A percentile compares a stretch with the other conserved stretches of the same genome.
Conservation (phyloP, 345 rosid species). For the Theobroma cacao region DNA sequence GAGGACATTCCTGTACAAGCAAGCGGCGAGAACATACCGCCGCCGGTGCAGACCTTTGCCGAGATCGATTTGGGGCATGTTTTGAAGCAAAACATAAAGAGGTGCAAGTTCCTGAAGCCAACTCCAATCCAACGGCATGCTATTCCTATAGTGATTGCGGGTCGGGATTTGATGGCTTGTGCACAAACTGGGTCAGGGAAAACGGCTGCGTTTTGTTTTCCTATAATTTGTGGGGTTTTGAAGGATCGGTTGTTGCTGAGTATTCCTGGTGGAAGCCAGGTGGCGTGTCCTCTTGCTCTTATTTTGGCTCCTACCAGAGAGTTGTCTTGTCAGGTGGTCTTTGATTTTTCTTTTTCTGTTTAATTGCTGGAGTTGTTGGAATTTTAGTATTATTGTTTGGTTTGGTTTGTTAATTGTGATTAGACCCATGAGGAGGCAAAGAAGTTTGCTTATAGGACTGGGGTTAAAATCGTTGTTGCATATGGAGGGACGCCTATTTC, state of each 20-base stretch:
- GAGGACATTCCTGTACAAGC: constrained; percentile 97
- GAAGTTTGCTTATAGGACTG: constrained; percentile 88
- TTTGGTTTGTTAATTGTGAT: constrained; percentile 8
- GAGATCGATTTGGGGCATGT: constrained; percentile 90
- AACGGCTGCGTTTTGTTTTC: constrained; percentile 98
- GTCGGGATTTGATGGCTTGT: constrained; percentile 98
- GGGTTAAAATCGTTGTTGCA: constrained; percentile 89
- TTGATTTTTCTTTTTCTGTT: constrained; percentile 27
- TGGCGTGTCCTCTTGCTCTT: constrained; percentile 78
- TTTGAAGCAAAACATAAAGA: constrained; percentile 64
- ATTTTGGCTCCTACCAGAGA: constrained; percentile 97
- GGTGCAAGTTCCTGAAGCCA: constrained; percentile 95
- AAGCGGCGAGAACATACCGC: constrained; percentile 88
- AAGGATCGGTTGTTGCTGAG: constrained; percentile 52
- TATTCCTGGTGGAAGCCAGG: constrained; percentile 69
- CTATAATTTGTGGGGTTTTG: constrained; percentile 84
- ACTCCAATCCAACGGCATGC: constrained; percentile 95
- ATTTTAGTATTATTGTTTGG: not conserved
- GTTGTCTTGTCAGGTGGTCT: constrained; percentile 83
- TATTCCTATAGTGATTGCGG: constrained; percentile 72
- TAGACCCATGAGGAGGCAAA: constrained; percentile 97
- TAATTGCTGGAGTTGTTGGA: constrained; percentile 29
- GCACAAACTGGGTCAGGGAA: constrained; percentile 99
- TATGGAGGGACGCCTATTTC: constrained; percentile 96
- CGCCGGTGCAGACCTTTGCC: constrained; percentile 76